Conservation (phyloP, 306 rosid genomes). For the Quercus ilex region DNA sequence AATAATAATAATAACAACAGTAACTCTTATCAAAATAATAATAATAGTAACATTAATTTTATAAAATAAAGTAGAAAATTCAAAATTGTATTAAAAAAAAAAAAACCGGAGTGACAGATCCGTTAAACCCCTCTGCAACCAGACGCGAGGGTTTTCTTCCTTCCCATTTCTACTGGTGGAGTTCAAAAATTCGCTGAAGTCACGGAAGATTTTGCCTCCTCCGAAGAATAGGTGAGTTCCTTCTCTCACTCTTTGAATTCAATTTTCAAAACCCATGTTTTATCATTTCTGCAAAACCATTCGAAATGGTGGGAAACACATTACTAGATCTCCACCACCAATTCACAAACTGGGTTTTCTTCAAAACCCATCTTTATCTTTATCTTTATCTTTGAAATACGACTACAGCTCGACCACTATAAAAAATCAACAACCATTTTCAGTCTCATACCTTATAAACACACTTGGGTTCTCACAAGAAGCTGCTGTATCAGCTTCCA, state of each 20-base stretch:
- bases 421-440: slow-evolving; percentile 1
- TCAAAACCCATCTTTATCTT: neutral
- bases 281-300: neutral
- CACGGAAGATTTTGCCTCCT: too few species aligned
- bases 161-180: too few species aligned
- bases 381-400: neutral
- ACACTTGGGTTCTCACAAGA: slow-evolving; percentile 27
- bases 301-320: neutral
- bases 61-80: too few species aligned
- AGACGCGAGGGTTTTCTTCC: too few species aligned
- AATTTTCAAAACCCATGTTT: slow-evolving; percentile 10
- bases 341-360: neutral
- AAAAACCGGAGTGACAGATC: too few species aligned
- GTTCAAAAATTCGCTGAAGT: too few species aligned
- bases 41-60: too few species aligned
- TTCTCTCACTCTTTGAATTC: too few species aligned
- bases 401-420: slow-evolving; percentile 7
- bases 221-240: neutral
- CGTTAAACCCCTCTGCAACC: too few species aligned
- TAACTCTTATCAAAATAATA: too few species aligned
- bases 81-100: too few species aligned
- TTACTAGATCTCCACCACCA: neutral
- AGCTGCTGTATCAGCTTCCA: slow-evolving; percentile 31
- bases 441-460: slow-evolving; percentile 37
- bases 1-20: too few species aligned